A percentile compares a stretch with the other conserved stretches of the same genome.
Conservation (phyloP, 768 basidiomycete species). For the Termitomyces sp. region DNA sequence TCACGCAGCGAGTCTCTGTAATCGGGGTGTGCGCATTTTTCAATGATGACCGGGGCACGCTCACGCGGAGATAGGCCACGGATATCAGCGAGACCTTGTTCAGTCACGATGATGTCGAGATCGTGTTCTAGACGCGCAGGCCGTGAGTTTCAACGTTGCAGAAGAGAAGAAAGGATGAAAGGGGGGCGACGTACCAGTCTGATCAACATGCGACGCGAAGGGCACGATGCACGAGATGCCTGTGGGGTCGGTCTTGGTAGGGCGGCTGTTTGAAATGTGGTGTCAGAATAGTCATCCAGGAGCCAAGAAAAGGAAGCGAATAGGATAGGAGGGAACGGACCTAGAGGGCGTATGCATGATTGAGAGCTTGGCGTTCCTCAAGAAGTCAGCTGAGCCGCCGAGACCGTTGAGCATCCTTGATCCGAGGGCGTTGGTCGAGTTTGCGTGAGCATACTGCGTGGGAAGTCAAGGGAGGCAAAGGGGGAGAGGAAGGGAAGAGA, state of each 20-base stretch:
- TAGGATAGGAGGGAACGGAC: constrained; percentile 12
- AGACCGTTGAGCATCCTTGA: constrained; percentile 46
- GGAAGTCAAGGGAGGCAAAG: not conserved
- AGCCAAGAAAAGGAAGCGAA: not conserved
- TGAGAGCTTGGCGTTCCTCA: constrained; percentile 43
- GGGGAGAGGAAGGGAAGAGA: constrained; percentile 5
- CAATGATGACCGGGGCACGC: constrained; percentile 38
- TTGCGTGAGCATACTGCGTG: constrained; percentile 40
- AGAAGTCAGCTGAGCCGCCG: constrained; percentile 43
- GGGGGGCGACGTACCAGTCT: constrained; percentile 30
- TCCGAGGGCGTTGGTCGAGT: constrained; percentile 45
- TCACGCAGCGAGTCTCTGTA: constrained; percentile 36
- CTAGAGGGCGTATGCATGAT: constrained; percentile 46
- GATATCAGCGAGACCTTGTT: constrained; percentile 43
- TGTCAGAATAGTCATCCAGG: not conserved
- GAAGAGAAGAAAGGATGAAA: not conserved
- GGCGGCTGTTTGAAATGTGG: constrained; percentile 22
- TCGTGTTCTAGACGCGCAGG: constrained; percentile 31
- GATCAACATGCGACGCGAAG: constrained; percentile 41
- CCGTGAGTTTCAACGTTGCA: not conserved
- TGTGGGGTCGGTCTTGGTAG: constrained; percentile 41
- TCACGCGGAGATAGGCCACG: constrained; percentile 41
- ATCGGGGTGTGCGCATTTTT: constrained; percentile 43
- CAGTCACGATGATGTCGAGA: constrained; percentile 41
- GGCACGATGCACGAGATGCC: constrained; percentile 46